phyloP scores from a whole-genome alignment of 1,284 basidiomycete genomes.

The Ustilago curta region DNA sequence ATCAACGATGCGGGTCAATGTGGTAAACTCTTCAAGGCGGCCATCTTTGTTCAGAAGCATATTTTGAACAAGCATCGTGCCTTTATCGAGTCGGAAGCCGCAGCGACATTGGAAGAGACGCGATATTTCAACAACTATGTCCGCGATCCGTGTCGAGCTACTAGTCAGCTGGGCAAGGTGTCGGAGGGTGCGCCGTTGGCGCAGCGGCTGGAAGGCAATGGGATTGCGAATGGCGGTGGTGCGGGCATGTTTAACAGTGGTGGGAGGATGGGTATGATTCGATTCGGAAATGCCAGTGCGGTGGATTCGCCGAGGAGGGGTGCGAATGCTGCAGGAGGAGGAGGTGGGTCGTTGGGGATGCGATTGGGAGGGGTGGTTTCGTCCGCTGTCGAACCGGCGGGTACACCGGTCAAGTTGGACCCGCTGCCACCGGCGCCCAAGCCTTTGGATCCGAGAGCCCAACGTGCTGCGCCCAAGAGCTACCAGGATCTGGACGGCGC shows the following conservation, averaged over 20 bases:
- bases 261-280: constrained; percentile 44
- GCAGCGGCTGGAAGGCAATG: constrained; percentile 18
- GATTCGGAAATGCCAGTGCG: constrained; percentile 41
- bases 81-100: constrained; percentile 36
- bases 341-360: constrained; percentile 30
- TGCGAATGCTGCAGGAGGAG: neutral
- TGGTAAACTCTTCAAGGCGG: constrained; percentile 64
- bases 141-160: constrained; percentile 51
- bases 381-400: constrained; percentile 6
- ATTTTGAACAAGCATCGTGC: constrained; percentile 62
- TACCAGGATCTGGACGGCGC: constrained; percentile 63
- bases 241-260: constrained; percentile 32
- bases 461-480: constrained; percentile 30
- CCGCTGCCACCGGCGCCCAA: constrained; percentile 51
- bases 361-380: constrained; percentile 30
- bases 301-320: constrained; percentile 32
- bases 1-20: constrained; percentile 43
- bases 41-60: constrained; percentile 64
- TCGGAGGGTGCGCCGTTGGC: constrained; percentile 15
- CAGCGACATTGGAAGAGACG: constrained; percentile 26
- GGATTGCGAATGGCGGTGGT: constrained; percentile 8
- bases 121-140: constrained; percentile 56
- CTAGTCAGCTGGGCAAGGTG: constrained; percentile 18
- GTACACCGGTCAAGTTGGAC: constrained; percentile 24
- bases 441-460: constrained; percentile 53